These are phyloP conservation scores for Globisporangium cylindrosporum DNA, from an alignment of 352 stramenopile species.

Conservation along the genomic window DNA sequence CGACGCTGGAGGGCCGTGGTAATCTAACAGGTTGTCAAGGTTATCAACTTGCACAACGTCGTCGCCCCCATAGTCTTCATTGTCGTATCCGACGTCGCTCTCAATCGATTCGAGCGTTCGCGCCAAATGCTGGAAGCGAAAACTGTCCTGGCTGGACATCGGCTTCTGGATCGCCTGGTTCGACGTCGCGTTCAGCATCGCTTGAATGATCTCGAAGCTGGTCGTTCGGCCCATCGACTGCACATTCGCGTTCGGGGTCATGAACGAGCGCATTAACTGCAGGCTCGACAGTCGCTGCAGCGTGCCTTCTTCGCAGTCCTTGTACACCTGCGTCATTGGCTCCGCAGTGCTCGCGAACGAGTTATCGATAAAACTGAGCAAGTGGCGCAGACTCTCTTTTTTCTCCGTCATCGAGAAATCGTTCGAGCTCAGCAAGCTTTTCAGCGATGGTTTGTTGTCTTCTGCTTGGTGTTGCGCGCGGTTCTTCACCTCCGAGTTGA, in stretches of 20 bases:
- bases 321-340: slow-evolving; percentile 78
- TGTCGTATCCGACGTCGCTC: slow-evolving; percentile 78
- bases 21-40: slow-evolving; percentile 81
- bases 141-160: slow-evolving; percentile 86
- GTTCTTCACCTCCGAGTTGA: slow-evolving; percentile 56
- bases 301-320: slow-evolving; percentile 67
- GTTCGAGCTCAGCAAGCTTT: slow-evolving; percentile 80
- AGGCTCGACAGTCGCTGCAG: slow-evolving; percentile 73
- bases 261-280: slow-evolving; percentile 80
- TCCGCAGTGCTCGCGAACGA: slow-evolving; percentile 76
- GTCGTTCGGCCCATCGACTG: slow-evolving; percentile 70
- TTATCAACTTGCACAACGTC: slow-evolving; percentile 85
- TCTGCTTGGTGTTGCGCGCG: slow-evolving; percentile 25
- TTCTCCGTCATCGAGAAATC: slow-evolving; percentile 85
- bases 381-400: slow-evolving; percentile 78
- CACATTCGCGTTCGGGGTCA: slow-evolving; percentile 32
- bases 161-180: slow-evolving; percentile 85
- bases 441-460: slow-evolving; percentile 55
- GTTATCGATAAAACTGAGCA: slow-evolving; percentile 84
- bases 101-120: slow-evolving; percentile 80
- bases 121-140: slow-evolving; percentile 81
- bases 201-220: slow-evolving; percentile 87
- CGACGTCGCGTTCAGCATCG: slow-evolving; percentile 82
- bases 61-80: slow-evolving; percentile 78
- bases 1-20: slow-evolving; percentile 32